Evolutionary conservation across 495 filamentous ascomycete species (phyloP).

Genomic region (Penicillium ochrochloron): DNA sequence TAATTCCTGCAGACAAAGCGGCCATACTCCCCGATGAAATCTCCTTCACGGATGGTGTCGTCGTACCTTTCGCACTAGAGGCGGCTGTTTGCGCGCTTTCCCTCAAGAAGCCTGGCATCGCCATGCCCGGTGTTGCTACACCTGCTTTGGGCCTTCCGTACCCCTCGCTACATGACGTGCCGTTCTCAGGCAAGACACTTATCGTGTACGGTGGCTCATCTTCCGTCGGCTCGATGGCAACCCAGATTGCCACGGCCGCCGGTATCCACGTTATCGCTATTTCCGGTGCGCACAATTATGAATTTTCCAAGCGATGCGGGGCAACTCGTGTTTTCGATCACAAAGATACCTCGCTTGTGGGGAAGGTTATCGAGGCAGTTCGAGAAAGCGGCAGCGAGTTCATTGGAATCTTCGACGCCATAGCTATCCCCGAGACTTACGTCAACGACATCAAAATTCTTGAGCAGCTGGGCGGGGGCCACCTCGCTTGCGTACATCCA

Average conservation of each 20-base stretch:
- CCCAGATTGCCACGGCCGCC: neutral
- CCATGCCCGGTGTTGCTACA: neutral
- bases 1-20: neutral
- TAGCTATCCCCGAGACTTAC: neutral
- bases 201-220: neutral
- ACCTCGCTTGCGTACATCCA: neutral
- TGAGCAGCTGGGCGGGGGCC: neutral
- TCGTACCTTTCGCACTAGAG: neutral
- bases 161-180: neutral
- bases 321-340: neutral
- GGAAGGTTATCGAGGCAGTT: neutral
- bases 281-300: neutral
- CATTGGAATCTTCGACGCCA: neutral
- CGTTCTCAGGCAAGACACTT: neutral
- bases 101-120: neutral
- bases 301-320: neutral
- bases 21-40: neutral
- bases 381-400: neutral
- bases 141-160: neutral
- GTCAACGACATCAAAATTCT: neutral
- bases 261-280: neutral
- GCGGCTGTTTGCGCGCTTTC: neutral
- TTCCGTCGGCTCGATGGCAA: neutral
- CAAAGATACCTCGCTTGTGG: neutral
- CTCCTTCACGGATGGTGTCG: neutral